These are phyloP conservation scores for Monotropa hypopitys DNA, from an alignment of 179 eudicot species.

Conservation along the genomic window DNA sequence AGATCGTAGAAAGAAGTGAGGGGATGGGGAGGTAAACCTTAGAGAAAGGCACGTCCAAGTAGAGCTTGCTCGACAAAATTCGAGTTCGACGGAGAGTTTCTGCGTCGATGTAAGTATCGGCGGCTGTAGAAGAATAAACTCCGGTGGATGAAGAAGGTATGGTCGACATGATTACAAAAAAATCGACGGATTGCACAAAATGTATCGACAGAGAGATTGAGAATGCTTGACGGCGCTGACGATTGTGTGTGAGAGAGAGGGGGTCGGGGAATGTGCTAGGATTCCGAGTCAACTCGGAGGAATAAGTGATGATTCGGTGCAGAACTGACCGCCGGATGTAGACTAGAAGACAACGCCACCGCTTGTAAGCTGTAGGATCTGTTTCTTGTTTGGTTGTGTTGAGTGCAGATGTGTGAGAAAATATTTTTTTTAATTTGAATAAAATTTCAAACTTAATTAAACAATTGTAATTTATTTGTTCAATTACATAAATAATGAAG, in stretches of 20 bases:
- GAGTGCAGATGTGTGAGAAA: too few relatives aligned
- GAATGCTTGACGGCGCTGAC: background rate
- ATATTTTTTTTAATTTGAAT: too few relatives aligned
- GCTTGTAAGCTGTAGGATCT: too few relatives aligned
- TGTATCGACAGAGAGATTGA: background rate
- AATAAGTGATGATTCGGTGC: background rate
- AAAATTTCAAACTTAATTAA: too few relatives aligned
- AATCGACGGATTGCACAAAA: background rate
- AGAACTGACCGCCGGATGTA: background rate
- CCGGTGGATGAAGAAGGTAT: background rate
- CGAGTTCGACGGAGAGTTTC: conserved; percentile 46
- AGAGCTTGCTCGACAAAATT: conserved; percentile 69
- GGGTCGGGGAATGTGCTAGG: background rate
- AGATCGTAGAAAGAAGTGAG: background rate
- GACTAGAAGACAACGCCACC: too few relatives aligned
- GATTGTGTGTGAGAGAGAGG: background rate
- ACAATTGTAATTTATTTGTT: too few relatives aligned
- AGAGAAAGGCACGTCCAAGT: conserved; percentile 53
- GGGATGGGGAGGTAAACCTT: conserved; percentile 27
- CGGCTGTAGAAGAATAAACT: conserved; percentile 4
- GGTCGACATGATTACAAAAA: conserved; percentile 1
- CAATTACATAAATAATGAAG: too few relatives aligned
- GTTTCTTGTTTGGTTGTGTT: too few relatives aligned
- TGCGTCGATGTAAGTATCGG: conserved; percentile 18
- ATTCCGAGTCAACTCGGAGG: background rate